Evolutionary conservation across 2,329 filamentous ascomycete genomes (phyloP), one percentile per base, ranked within the genome.

Genomic region (Phialophora expanda): DNA sequence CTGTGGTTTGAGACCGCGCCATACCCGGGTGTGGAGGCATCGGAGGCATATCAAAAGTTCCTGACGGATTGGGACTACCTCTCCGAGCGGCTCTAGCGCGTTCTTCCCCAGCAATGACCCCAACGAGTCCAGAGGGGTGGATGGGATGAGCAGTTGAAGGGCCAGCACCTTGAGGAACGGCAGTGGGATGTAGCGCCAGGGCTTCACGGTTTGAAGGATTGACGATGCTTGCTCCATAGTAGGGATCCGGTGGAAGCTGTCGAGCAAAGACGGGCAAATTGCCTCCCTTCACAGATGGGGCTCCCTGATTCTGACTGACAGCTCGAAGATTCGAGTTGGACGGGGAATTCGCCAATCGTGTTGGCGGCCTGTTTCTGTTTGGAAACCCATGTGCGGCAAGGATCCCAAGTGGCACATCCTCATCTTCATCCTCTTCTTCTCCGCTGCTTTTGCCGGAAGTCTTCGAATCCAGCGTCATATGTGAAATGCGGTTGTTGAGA

Each of bases 321-420:
- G 26, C 63, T 24, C 71, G 62, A 55, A 94, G 79, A 71, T 92
- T 92, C 0, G 89, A 89, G 75, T 90, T 91, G 14, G 90, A 91
- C 68, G 84, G 86, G 74, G 87, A 86, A 64, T 82, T 85, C 69
- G 80, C 85, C 28, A 92, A 82, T 53, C 87, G 86, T 28, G 85
- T 89, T 0, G 92, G 92, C 14, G 92, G 90, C 20, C 91, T 86
- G 72, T 87, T 89, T 78, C 88, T 92, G 77, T 84, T 88, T 0
- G 93, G 93, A 73, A 97, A 97, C 2, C 93, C 93, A 75, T 97
- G 92, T 1, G 93, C 93, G 62, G 92, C 90, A 22, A 97, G 82
- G 71, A 97, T 95, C 12, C 89, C 93, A 48, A 97, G 81, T 0
- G 93, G 93, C 12, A 96, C 86, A 73, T 97, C 93, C 65, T 97